phyloP scores from a whole-genome alignment of 148 eudicot genomes.

The Nepenthes gracilis region DNA sequence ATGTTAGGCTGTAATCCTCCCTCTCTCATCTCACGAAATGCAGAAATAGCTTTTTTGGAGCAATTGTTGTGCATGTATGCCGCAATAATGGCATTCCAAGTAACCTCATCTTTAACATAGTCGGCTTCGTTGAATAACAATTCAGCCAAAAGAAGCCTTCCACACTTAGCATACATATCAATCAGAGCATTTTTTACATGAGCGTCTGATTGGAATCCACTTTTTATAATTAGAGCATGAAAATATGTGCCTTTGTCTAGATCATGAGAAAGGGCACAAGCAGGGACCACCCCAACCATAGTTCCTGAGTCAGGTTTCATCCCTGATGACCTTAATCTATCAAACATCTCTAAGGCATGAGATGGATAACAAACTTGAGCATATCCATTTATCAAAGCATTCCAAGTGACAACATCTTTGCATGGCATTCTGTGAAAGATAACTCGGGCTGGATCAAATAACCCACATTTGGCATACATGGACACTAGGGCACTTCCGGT shows the following conservation, averaged over 20 bases:
- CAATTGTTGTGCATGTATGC: constrained; percentile 40
- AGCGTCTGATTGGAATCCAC: constrained; percentile 35
- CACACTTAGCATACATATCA: constrained; percentile 67
- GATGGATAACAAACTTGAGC: constrained; percentile 41
- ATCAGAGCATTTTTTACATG: constrained; percentile 58
- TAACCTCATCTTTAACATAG: constrained; percentile 35
- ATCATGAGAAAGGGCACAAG: constrained; percentile 46
- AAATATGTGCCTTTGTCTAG: constrained; percentile 34
- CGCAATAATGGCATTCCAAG: constrained; percentile 57
- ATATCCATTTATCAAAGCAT: constrained; percentile 54
- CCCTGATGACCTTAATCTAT: constrained; percentile 28
- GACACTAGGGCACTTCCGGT: constrained; percentile 45
- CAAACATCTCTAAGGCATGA: constrained; percentile 31
- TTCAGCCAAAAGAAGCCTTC: constrained; percentile 36
- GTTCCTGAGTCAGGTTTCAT: constrained; percentile 48
- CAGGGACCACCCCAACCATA: constrained; percentile 46
- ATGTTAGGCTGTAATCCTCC: constrained; percentile 35
- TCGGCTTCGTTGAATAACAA: constrained; percentile 26
- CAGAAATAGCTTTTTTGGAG: constrained; percentile 37
- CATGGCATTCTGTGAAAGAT: constrained; percentile 29
- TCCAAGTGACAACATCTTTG: constrained; percentile 55
- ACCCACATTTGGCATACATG: constrained; percentile 53
- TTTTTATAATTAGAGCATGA: constrained; percentile 34
- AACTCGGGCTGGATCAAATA: constrained; percentile 29
- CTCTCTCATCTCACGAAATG: constrained; percentile 36